A percentile compares a stretch with the other conserved stretches of the same genome.
These are phyloP conservation scores for Aspergillus funiculosus DNA, from an alignment of 495 filamentous ascomycete genomes.

Conservation along the genomic window DNA sequence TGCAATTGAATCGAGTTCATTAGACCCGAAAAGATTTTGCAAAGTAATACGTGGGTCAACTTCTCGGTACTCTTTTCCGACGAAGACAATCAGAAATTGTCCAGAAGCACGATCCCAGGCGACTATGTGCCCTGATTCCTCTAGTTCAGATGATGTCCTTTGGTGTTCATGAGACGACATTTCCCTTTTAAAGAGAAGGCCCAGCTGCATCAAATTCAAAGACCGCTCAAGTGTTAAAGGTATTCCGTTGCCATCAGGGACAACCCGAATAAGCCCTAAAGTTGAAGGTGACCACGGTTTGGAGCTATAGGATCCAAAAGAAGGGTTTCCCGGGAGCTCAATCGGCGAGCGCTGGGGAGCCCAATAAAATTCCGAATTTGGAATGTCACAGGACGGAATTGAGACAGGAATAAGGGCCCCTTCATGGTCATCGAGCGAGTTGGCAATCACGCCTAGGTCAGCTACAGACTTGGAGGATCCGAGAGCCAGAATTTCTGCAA, in stretches of 20 bases:
- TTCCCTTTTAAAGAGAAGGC: conserved; percentile 24
- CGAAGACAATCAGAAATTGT: conserved; percentile 27
- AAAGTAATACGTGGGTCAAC: conserved; percentile 17
- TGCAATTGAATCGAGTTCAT: conserved; percentile 21
- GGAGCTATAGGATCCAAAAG: conserved; percentile 8
- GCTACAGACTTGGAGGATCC: conserved; percentile 31
- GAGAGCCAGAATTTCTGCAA: conserved; percentile 24
- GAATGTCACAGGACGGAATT: neutral
- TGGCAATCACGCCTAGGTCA: conserved; percentile 23
- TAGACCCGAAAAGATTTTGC: neutral
- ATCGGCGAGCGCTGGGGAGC: conserved; percentile 28
- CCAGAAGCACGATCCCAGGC: conserved; percentile 34
- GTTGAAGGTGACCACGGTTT: conserved; percentile 16
- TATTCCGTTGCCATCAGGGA: conserved; percentile 15
- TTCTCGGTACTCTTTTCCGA: conserved; percentile 19
- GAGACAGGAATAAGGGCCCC: conserved; percentile 20
- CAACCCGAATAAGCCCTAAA: conserved; percentile 32
- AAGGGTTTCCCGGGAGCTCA: conserved; percentile 19
- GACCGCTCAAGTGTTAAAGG: conserved; percentile 12
- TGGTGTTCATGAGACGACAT: neutral
- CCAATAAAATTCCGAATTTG: conserved; percentile 27
- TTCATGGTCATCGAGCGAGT: conserved; percentile 33
- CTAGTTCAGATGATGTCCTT: conserved; percentile 16
- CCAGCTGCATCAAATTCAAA: conserved; percentile 36
- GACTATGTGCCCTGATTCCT: conserved; percentile 33